phyloP scores from a whole-genome alignment of 495 filamentous ascomycete species.

The Aspergillus biplanus region DNA sequence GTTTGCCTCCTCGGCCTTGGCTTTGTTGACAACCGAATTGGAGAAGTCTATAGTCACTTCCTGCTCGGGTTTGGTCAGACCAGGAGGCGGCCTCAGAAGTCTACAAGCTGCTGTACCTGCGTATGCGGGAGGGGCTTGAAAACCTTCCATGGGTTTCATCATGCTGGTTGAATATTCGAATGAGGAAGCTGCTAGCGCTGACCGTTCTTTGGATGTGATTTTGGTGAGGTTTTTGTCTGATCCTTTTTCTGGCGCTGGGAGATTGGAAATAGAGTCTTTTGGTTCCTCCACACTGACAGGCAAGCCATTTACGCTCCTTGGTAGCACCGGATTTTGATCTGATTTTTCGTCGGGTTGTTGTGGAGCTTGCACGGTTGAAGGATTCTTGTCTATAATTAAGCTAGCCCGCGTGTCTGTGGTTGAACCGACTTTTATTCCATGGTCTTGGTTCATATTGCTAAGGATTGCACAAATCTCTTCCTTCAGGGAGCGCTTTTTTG shows the following conservation, averaged over 20 bases:
- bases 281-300: not conserved
- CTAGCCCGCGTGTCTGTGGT: not conserved
- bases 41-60: not conserved
- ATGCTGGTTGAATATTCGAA: not conserved
- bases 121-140: not conserved
- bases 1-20: slow-evolving; percentile 26
- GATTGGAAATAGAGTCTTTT: not conserved
- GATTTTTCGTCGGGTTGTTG: not conserved
- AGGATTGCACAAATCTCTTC: slow-evolving; percentile 19
- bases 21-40: not conserved
- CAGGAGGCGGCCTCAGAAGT: slow-evolving; percentile 24
- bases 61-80: slow-evolving; percentile 16
- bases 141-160: not conserved
- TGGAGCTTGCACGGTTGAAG: not conserved
- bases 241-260: not conserved
- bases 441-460: slow-evolving; percentile 6
- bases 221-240: not conserved
- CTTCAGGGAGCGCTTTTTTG: slow-evolving; percentile 6
- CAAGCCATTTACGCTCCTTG: not conserved
- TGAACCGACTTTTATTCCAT: slow-evolving; percentile 4
- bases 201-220: not conserved
- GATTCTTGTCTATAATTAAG: not conserved
- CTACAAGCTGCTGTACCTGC: slow-evolving; percentile 1
- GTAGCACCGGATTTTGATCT: not conserved
- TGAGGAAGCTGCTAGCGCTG: not conserved